Evolutionary conservation across 345 rosid genomes (phyloP).

Genomic region (Diplotaxis tenuifolia): DNA sequence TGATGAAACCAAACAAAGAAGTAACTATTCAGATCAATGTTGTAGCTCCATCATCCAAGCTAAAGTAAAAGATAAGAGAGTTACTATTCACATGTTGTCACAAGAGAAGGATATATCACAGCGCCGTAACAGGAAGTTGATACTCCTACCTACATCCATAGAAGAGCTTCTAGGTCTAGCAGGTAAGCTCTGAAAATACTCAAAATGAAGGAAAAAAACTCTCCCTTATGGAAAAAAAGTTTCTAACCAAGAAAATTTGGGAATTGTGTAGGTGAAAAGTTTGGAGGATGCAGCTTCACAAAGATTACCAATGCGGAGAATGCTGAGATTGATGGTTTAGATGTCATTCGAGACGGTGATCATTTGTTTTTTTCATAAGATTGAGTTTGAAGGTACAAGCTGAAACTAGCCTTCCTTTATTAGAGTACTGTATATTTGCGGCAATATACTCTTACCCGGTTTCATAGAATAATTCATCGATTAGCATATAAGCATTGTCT

Average conservation of each 20-base stretch:
- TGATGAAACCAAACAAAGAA: background rate
- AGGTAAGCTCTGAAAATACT: slow-evolving; percentile 52
- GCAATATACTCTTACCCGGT: slow-evolving; percentile 24
- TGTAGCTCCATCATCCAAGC: slow-evolving; percentile 38
- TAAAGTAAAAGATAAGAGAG: slow-evolving; percentile 53
- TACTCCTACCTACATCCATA: slow-evolving; percentile 73
- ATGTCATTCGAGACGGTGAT: slow-evolving; percentile 90
- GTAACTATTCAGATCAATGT: slow-evolving; percentile 11
- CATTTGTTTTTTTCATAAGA: slow-evolving; percentile 67
- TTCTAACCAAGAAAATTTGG: slow-evolving; percentile 37
- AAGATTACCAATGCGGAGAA: slow-evolving; percentile 58
- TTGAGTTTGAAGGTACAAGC: slow-evolving; percentile 34
- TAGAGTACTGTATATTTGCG: slow-evolving; percentile 24
- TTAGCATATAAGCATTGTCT: background rate
- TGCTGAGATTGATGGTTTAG: slow-evolving; percentile 74
- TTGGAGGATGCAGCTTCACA: slow-evolving; percentile 53
- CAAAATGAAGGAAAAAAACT: background rate
- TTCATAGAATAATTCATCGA: no score
- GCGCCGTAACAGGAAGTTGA: slow-evolving; percentile 50
- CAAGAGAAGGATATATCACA: slow-evolving; percentile 40
- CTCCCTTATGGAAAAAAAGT: background rate
- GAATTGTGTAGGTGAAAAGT: slow-evolving; percentile 66
- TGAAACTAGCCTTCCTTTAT: slow-evolving; percentile 11
- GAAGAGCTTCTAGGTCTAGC: slow-evolving; percentile 76
- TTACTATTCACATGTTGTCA: slow-evolving; percentile 67